Percentiles rank a stretch among this genome's conserved stretches.
These are phyloP conservation scores for Globisporangium polare DNA, from an alignment of 352 stramenopile genomes.

Conservation along the genomic window DNA sequence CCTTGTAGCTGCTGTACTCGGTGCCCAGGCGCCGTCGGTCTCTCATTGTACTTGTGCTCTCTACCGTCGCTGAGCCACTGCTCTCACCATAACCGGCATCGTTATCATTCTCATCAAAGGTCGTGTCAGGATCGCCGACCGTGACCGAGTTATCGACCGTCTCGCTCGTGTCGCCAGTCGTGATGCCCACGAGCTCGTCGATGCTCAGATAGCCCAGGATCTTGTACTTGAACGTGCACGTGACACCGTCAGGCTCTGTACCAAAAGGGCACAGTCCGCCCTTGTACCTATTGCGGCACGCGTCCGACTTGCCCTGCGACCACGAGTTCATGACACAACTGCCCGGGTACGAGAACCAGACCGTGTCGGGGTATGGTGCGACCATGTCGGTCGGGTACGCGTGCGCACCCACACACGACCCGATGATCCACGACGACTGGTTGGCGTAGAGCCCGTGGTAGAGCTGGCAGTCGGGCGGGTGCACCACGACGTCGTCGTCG, in stretches of 20 bases:
- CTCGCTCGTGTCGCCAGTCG: slow-evolving; percentile 19
- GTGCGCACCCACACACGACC: slow-evolving; percentile 55
- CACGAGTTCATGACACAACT: slow-evolving; percentile 58
- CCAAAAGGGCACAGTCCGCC: slow-evolving; percentile 62
- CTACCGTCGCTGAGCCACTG: neutral
- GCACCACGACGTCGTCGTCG: slow-evolving; percentile 3
- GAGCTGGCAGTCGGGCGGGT: slow-evolving; percentile 53
- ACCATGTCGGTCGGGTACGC: slow-evolving; percentile 50
- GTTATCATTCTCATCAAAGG: neutral
- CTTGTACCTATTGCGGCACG: slow-evolving; percentile 28
- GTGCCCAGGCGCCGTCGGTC: neutral
- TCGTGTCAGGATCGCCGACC: slow-evolving; percentile 2
- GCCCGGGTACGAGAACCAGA: slow-evolving; percentile 75
- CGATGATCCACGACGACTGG: slow-evolving; percentile 30
- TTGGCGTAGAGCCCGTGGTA: slow-evolving; percentile 57
- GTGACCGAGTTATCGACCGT: neutral
- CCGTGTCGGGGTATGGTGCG: slow-evolving; percentile 55
- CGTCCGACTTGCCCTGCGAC: slow-evolving; percentile 35
- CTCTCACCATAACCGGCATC: neutral
- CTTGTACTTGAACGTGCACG: slow-evolving; percentile 70
- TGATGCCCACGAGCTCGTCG: slow-evolving; percentile 73
- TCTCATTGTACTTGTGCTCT: neutral
- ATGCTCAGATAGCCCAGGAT: slow-evolving; percentile 61
- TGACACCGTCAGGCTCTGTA: slow-evolving; percentile 46
- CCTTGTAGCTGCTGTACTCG: slow-evolving; percentile 35